Evolutionary conservation across 805 yeast genomes (phyloP).

Genomic region (Sungouiozyma intestinalis): DNA sequence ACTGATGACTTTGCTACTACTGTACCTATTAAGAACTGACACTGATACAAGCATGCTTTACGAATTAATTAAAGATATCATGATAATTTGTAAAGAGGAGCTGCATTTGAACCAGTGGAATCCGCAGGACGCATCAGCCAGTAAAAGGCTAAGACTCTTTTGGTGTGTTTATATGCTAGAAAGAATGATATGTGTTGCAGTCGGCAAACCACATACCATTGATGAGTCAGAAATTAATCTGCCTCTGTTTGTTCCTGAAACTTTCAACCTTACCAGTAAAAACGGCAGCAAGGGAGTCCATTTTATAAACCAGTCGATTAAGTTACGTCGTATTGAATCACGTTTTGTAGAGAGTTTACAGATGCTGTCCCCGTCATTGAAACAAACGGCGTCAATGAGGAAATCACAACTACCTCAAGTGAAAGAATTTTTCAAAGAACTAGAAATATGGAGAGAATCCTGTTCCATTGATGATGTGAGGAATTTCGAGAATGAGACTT

Average conservation of each 20-base stretch:
- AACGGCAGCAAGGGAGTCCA: constrained; percentile 24
- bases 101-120: constrained; percentile 21
- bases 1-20: constrained; percentile 39
- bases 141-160: constrained; percentile 42
- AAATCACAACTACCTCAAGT: constrained; percentile 40
- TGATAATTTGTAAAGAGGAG: constrained; percentile 32
- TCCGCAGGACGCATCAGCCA: constrained; percentile 18
- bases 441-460: constrained; percentile 43
- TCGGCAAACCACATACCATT: constrained; percentile 47
- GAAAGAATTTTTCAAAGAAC: constrained; percentile 40
- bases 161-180: constrained; percentile 56
- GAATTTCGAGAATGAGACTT: constrained; percentile 48
- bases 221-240: constrained; percentile 40
- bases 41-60: constrained; percentile 46
- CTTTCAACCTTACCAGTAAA: constrained; percentile 17
- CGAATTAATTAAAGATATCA: constrained; percentile 42
- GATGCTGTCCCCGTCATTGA: constrained; percentile 23
- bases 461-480: constrained; percentile 32
- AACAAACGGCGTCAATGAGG: constrained; percentile 10
- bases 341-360: constrained; percentile 45
- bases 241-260: constrained; percentile 40
- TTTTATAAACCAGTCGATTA: constrained; percentile 48
- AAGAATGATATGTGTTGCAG: constrained; percentile 50
- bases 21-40: constrained; percentile 50
- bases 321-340: constrained; percentile 49